Evolutionary conservation across 2,329 filamentous ascomycete genomes (phyloP).

Genomic region (Trichophyton schoenleinii): DNA sequence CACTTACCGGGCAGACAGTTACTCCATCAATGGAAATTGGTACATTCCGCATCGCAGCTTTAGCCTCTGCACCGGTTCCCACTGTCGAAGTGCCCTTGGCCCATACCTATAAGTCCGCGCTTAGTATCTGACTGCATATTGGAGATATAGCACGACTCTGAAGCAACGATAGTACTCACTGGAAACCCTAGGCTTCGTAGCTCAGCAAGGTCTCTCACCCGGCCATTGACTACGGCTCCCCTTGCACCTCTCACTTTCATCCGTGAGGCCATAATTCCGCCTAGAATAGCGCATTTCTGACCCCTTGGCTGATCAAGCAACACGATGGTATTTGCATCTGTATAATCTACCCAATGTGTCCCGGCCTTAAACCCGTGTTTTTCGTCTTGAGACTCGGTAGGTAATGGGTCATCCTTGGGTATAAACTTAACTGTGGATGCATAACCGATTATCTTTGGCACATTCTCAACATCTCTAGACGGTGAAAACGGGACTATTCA

Average conservation of each 20-base stretch:
- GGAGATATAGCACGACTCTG: neutral
- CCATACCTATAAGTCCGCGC: constrained; percentile 26
- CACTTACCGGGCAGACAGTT: constrained; percentile 28
- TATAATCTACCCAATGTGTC: constrained; percentile 57
- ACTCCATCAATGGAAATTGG: constrained; percentile 30
- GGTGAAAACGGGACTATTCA: constrained; percentile 26
- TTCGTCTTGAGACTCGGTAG: constrained; percentile 18
- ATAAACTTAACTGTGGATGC: constrained; percentile 43
- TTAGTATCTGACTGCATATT: neutral
- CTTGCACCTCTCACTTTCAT: constrained; percentile 51
- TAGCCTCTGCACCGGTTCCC: constrained; percentile 34
- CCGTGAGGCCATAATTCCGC: constrained; percentile 62
- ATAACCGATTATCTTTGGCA: constrained; percentile 30
- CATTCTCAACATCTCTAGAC: constrained; percentile 18
- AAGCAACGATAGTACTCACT: constrained; percentile 24
- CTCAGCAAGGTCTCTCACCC: constrained; percentile 54
- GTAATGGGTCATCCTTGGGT: constrained; percentile 40
- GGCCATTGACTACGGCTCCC: constrained; percentile 54
- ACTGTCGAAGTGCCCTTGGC: constrained; percentile 33
- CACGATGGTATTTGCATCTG: constrained; percentile 47
- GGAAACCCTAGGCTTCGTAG: constrained; percentile 44
- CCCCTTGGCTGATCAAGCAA: constrained; percentile 53
- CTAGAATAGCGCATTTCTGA: constrained; percentile 58
- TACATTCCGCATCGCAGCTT: constrained; percentile 30
- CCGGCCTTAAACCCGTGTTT: constrained; percentile 43